Evolutionary conservation across 1,284 basidiomycete genomes (phyloP), one percentile per base, ranked within the genome.

Genomic region (Heliocybe sulcata): DNA sequence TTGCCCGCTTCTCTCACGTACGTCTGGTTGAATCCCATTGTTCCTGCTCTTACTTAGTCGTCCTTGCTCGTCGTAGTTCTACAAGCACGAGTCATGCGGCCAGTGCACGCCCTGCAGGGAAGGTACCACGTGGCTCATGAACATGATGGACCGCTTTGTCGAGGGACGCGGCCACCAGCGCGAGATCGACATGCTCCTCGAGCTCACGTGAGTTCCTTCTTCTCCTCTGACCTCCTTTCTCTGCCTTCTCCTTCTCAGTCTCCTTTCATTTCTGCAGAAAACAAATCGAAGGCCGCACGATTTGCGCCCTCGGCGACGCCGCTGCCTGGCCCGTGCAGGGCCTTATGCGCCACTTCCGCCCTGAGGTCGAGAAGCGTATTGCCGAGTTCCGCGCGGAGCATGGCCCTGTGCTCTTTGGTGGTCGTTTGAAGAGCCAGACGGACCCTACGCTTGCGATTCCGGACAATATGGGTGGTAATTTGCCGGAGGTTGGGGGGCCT

Each of bases 311-410:
- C 42, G 95, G 96, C 25, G 96, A 99, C 64, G 96, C 96, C 3
- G 94, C 96, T 20, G 96, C 96, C 4, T 99, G 96, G 96, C 96
- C 96, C 6, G 94, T 98, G 58, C 96, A 98, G 66, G 92, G 92
- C 55, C 80, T 98, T 57, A 91, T 98, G 84, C 89, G 93, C 58
- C 92, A 98, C 73, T 99, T 98, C 88, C 85, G 94, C 60, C 94
- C 94, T 1, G 87, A 94, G 65, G 92, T 98, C 35, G 95, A 98
- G 74, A 77, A 79, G 56, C 87, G 95, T 56, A 92, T 99, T 59
- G 79, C 81, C 8, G 74, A 82, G 22, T 99, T 87, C 83, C 81
- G 92, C 58, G 81, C 79, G 53, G 74, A 79, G 61, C 80, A 97
- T 61, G 96, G 96, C 2, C 79, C 83, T 20, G 94, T 98, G 53